A percentile compares a stretch with the other conserved stretches of the same genome.
Evolutionary conservation across 148 eudicot species (phyloP).

Genomic region (Rhododendron molle): DNA sequence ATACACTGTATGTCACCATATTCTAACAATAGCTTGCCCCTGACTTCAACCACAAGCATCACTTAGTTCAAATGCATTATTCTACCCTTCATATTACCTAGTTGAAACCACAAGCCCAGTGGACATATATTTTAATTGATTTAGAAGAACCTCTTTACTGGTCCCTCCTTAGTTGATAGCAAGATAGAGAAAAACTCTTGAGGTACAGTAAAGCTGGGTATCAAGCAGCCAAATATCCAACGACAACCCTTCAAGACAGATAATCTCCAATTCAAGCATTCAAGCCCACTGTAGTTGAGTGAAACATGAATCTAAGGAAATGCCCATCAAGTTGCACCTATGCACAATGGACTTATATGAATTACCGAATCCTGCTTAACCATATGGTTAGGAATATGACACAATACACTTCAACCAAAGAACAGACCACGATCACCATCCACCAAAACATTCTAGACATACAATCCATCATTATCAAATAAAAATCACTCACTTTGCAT

Average conservation of each 20-base stretch:
- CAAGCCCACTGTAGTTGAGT: not conserved
- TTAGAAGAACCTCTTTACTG: not conserved
- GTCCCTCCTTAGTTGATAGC: not conserved
- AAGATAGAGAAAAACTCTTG: not conserved
- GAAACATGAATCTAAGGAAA: not conserved
- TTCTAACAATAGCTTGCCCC: not conserved
- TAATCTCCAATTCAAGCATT: not conserved
- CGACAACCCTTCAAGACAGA: not conserved
- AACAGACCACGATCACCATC: not conserved
- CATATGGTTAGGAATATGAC: not conserved
- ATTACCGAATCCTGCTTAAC: not conserved
- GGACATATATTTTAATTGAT: not conserved
- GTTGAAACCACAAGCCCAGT: not conserved
- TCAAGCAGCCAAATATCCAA: not conserved
- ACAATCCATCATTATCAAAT: not conserved
- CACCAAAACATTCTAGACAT: not conserved
- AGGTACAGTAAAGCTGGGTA: not conserved
- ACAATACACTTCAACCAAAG: not conserved
- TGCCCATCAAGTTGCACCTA: not conserved
- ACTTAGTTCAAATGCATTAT: not conserved
- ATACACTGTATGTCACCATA: not conserved
- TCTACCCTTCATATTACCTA: not conserved
- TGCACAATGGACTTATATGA: not conserved
- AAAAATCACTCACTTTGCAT: constrained; percentile 62
- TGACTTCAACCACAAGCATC: not conserved